These are phyloP conservation scores for Mycena epipterygia DNA, from an alignment of 768 basidiomycete species.

Conservation along the genomic window DNA sequence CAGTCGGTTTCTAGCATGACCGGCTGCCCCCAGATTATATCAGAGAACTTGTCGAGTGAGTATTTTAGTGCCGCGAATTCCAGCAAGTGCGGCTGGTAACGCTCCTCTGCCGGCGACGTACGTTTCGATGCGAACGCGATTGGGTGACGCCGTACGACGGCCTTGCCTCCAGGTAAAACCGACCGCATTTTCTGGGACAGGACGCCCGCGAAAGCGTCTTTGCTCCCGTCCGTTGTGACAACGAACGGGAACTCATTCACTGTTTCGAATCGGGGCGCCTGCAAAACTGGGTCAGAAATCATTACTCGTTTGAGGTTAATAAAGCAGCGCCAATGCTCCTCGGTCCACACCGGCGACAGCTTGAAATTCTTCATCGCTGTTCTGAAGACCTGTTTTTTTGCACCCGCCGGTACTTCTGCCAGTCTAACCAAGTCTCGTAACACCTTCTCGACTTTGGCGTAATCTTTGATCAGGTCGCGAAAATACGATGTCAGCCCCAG, in stretches of 20 bases:
- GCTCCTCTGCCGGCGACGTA: conserved; percentile 46
- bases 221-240: conserved; percentile 46
- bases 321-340: conserved; percentile 41
- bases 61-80: conserved; percentile 43
- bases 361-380: conserved; percentile 38
- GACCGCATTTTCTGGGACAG: conserved; percentile 39
- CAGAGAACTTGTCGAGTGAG: conserved; percentile 35
- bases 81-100: conserved; percentile 46
- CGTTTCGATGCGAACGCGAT: conserved; percentile 51
- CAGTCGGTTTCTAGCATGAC: conserved; percentile 30
- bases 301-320: conserved; percentile 39
- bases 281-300: conserved; percentile 38
- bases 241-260: conserved; percentile 45
- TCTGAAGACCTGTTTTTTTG: conserved; percentile 43
- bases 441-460: conserved; percentile 46
- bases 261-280: conserved; percentile 40
- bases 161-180: conserved; percentile 28
- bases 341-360: conserved; percentile 32
- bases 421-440: conserved; percentile 45
- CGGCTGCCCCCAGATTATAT: conserved; percentile 38
- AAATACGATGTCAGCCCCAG: conserved; percentile 53
- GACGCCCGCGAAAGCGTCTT: conserved; percentile 44
- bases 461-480: conserved; percentile 49
- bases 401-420: conserved; percentile 36
- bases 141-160: conserved; percentile 39